Conservation (phyloP, 768 basidiomycete species). For the Daedalea quercina region DNA sequence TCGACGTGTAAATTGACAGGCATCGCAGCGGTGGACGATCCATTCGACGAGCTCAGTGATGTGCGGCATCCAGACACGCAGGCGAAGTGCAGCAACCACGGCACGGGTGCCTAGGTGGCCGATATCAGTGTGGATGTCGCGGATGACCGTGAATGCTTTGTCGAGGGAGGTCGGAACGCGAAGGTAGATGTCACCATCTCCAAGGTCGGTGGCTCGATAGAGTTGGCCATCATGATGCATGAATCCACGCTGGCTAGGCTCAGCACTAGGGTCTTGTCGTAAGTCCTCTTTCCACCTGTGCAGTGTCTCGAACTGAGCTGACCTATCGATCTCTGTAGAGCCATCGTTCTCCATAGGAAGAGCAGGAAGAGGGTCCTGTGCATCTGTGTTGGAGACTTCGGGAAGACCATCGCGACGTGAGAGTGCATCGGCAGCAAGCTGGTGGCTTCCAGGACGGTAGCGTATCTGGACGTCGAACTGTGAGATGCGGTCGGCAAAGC, state of each 20-base stretch:
- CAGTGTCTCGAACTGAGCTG: not conserved
- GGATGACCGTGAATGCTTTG: constrained; percentile 8
- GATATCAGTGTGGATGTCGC: constrained; percentile 9
- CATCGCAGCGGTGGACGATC: constrained; percentile 12
- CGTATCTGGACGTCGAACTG: constrained; percentile 10
- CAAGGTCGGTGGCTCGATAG: not conserved
- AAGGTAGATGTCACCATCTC: not conserved
- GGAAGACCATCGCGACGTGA: constrained; percentile 12
- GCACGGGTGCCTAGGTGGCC: constrained; percentile 15
- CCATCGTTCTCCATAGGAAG: constrained; percentile 5
- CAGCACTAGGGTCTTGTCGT: not conserved
- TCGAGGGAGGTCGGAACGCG: not conserved
- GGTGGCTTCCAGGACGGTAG: constrained; percentile 11
- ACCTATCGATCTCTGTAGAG: not conserved
- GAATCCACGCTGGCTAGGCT: not conserved
- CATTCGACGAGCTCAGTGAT: constrained; percentile 7
- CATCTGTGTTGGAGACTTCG: constrained; percentile 12
- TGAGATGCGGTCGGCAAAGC: constrained; percentile 17
- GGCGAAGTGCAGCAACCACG: constrained; percentile 8
- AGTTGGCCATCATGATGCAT: not conserved
- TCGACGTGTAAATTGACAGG: constrained; percentile 16
- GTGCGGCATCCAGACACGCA: constrained; percentile 1
- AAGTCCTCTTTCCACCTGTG: not conserved
- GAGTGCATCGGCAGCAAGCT: constrained; percentile 15
- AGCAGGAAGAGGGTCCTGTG: constrained; percentile 10